Base-by-base conservation (phyloP, 495 filamentous ascomycete genomes). In the Neurospora sp. region DNA sequence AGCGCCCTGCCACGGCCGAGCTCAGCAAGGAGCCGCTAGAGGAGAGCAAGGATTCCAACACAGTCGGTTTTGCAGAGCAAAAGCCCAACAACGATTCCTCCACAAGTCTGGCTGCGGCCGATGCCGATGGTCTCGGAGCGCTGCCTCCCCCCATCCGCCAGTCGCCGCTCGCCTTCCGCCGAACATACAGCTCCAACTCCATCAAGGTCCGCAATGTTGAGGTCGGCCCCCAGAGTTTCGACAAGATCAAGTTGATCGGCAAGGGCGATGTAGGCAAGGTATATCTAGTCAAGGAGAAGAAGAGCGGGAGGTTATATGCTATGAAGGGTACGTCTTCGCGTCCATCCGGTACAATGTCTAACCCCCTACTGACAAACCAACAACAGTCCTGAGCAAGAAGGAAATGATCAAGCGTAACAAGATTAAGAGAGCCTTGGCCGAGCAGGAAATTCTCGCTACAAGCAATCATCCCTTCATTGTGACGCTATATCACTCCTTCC, bases 351-450 rank as follows among this genome's bases (percentile, higher is more conserved):
- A 68, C 40, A 16, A 70, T 22, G 53, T 14, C 9, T 40, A 10
- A 40, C 31, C 8, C 48, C 27, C 40, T 68, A 77, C 83, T 88
- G 73, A 87, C 79, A 72, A 75, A 72, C 61, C 44, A 22, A 44
- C 22, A 16, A 31, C 79, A 99, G 96, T 99, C 11, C 77, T 99
- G 83, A 98, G 94, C 87, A 99, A 99, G 84, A 97, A 98, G 86
- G 96, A 99, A 85, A 99, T 99, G 96, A 99, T 99, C 85, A 99
- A 99, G 86, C 91, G 96, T 40, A 99, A 99, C 83, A 99, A 99
- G 88, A 99, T 99, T 86, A 99, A 99, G 86, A 90, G 96, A 76
- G 96, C 96, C 68, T 84, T 99, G 79, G 96, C 96, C 37, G 96
- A 99, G 82, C 96, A 99, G 82, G 96, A 99, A 79, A 99, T 99